Evolutionary conservation across 2,329 filamentous ascomycete species (phyloP), one percentile per base, ranked within the genome.

Genomic region (Aspergillus ochraceus): DNA sequence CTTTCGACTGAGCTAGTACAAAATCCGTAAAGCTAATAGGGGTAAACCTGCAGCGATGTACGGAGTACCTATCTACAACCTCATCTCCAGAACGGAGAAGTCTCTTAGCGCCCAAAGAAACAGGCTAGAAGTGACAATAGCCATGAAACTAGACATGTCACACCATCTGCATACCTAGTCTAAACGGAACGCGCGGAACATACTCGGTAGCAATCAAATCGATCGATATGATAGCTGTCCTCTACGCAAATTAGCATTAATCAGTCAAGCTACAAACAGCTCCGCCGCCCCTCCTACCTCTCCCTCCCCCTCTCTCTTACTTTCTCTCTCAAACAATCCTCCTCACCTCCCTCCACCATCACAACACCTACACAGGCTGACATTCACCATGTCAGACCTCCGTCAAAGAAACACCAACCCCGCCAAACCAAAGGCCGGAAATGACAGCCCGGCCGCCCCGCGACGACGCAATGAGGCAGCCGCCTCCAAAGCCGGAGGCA

Each of bases 361-460:
- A 12, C 32, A 12, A 14, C 32, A 5, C 32, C 32, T 14, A 29
- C 12, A 36, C 32, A 36, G 32, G 32, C 32, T 42, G 14, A 42
- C 53, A 50, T 20, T 26, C 51, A 56, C 53, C 29, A 71, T 74
- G 71, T 68, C 72, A 20, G 67, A 74, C 63, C 62, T 74, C 9
- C 70, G 71, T 45, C 69, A 73, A 62, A 65, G 73, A 67, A 69
- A 66, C 57, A 59, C 64, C 36, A 60, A 61, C 2, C n/a, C 57
- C 46, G 8, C 29, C 24, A 60, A 61, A 29, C 60, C 66, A 49
- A 47, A 24, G 45, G 59, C 52, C 59, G 61, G 54, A 46, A 55
- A 57, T 42, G 22, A 46, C 26, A 47, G 17, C 19, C 17, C 53
- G 10, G 24, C 36, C n/a, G 24, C 36, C 36, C 45, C 39, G 39